Base-by-base conservation (phyloP, 305 asterid genomes). In the Fraxinus greggii region DNA sequence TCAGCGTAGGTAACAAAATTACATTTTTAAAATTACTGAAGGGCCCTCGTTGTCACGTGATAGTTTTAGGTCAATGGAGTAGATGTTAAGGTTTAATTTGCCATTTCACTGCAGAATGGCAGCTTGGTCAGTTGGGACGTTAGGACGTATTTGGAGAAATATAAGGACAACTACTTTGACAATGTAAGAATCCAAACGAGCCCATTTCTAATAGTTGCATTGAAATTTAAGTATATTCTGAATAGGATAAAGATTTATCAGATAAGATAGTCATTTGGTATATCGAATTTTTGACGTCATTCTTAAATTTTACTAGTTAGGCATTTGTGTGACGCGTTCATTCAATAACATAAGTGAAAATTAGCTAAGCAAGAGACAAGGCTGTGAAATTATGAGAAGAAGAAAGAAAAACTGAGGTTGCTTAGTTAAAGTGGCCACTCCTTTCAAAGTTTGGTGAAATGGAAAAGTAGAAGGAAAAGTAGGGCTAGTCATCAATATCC, bases 41-140 rank as follows among this genome's bases (percentile, higher is more conserved):
- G 33, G 75, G 24, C 0, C 81, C 86, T 33, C 0, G 15, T 28
- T 1, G 42, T 2, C 75, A 9, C 5, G 59, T 8, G 73, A 0
- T 2, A 3, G 48, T 35, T 21, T 1, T 12, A 31, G 45, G 48
- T 26, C 76, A 17, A 28, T 19, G 65, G 65, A 1, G 33, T 31
- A 4, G 81, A 13, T 12, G 21, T 2, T 61, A 61, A 54, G 70
- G 70, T 61, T 19, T 21, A 6, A 21, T 61, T 23, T 61, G 70
- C 31, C 15, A 23, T 61, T 23, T 23, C 24, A 23, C 65, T 21
- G 3, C 17, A 3, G 31, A 61, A 7, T 23, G 65, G 75, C 21
- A 40, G 77, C 69, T 75, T 72, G 40, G 80, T 79, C 86, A 72
- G 88, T 80, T 83, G 89, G 72, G 42, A 51, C 17, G 56, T 45